These are phyloP conservation scores for Verticillium klebahnii DNA, from an alignment of 2,329 filamentous ascomycete species.

Conservation along the genomic window DNA sequence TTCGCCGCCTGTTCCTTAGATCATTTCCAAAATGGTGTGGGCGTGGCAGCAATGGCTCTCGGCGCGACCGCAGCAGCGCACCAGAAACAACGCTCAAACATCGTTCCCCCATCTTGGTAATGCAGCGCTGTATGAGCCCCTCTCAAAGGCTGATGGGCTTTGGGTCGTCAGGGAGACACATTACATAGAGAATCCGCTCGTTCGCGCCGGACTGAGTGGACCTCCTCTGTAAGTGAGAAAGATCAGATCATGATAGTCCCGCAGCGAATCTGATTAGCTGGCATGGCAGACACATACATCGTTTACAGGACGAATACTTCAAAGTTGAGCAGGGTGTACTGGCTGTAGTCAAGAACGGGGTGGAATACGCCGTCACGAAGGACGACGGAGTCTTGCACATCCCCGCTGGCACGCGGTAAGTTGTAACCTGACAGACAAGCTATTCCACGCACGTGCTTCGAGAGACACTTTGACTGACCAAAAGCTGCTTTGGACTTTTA, in stretches of 20 bases:
- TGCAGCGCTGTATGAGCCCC: slow-evolving; percentile 7
- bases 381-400: slow-evolving; percentile 10
- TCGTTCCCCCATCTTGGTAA: slow-evolving; percentile 1
- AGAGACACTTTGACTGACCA: not conserved
- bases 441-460: not conserved
- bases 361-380: slow-evolving; percentile 7
- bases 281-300: slow-evolving; percentile 14
- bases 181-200: slow-evolving; percentile 10
- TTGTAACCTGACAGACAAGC: not conserved
- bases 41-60: slow-evolving; percentile 15
- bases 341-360: slow-evolving; percentile 6
- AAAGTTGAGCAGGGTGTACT: slow-evolving; percentile 13
- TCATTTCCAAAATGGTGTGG: slow-evolving; percentile 7
- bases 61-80: slow-evolving; percentile 9
- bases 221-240: slow-evolving; percentile 12
- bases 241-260: not conserved
- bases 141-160: slow-evolving; percentile 2
- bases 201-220: slow-evolving; percentile 10
- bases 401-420: slow-evolving; percentile 10
- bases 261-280: not conserved
- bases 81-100: slow-evolving; percentile 1
- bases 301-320: slow-evolving; percentile 13
- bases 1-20: not conserved
- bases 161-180: slow-evolving; percentile 13
- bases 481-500: not conserved